Conservation (phyloP, 257 asterid species). For the Solanum pimpinellifolium region DNA sequence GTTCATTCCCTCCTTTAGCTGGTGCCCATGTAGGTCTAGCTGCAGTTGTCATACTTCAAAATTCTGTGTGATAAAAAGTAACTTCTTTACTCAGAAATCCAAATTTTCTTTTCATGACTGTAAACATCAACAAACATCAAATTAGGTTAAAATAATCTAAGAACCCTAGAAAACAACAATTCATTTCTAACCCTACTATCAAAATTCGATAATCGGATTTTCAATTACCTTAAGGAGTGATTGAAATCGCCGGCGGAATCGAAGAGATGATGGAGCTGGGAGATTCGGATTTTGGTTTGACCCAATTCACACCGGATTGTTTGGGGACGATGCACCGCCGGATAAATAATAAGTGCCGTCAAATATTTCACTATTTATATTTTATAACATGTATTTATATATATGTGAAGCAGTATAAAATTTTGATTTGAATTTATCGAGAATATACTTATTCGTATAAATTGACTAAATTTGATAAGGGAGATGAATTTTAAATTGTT, state of each 20-base stretch:
- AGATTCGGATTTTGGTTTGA: not conserved
- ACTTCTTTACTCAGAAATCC: not conserved
- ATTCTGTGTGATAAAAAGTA: not conserved
- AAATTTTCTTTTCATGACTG: not conserved
- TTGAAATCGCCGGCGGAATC: not conserved
- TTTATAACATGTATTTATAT: not conserved
- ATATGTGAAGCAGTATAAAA: too few species aligned
- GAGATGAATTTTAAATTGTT: not conserved
- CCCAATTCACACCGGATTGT: not conserved
- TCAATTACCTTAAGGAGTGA: not conserved
- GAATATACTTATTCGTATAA: too few species aligned
- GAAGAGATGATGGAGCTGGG: not conserved
- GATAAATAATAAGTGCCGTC: not conserved
- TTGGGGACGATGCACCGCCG: not conserved
- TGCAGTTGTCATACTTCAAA: slow-evolving; percentile 65
- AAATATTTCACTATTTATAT: not conserved
- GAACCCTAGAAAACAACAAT: not conserved
- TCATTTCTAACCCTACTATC: not conserved
- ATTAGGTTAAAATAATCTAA: not conserved
- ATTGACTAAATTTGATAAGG: too few species aligned
- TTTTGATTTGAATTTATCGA: too few species aligned
- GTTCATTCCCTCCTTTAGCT: slow-evolving; percentile 97
- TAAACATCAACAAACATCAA: not conserved
- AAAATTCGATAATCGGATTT: not conserved
- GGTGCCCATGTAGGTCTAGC: slow-evolving; percentile 99